phyloP scores from a whole-genome alignment of 2,329 filamentous ascomycete species.

The Stemphylium lycopersici region DNA sequence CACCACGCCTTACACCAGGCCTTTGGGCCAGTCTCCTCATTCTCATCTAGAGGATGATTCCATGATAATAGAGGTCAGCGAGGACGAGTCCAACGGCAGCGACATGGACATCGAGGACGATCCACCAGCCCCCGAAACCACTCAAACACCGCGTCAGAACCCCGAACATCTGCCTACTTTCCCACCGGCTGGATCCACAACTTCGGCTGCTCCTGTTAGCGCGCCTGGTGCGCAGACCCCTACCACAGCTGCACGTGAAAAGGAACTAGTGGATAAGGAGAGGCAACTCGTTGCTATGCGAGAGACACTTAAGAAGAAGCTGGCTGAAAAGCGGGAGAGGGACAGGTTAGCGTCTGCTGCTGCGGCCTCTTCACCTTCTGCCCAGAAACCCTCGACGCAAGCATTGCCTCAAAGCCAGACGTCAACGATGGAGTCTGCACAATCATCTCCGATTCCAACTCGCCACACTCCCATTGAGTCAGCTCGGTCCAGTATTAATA shows the following conservation, averaged over 20 bases:
- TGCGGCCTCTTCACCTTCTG: constrained; percentile 11
- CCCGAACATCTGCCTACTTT: constrained; percentile 29
- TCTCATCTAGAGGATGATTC: constrained; percentile 64
- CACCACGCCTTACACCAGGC: constrained; percentile 59
- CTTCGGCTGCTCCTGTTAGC: constrained; percentile 33
- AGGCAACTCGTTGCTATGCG: constrained; percentile 56
- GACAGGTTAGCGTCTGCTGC: constrained; percentile 25
- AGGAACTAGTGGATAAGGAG: constrained; percentile 56
- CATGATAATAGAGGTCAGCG: constrained; percentile 85
- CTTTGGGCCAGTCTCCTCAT: constrained; percentile 63
- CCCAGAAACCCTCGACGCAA: constrained; percentile 3
- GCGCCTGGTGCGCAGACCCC: constrained; percentile 48
- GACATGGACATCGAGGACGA: constrained; percentile 69
- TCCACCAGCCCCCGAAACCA: constrained; percentile 49
- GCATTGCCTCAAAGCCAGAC: constrained; percentile 4
- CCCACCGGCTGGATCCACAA: constrained; percentile 30
- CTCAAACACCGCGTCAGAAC: constrained; percentile 13
- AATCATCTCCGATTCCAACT: background rate
- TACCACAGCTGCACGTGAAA: constrained; percentile 45
- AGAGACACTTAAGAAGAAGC: constrained; percentile 34
- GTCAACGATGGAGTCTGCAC: background rate
- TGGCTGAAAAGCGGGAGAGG: constrained; percentile 32
- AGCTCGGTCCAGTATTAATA: background rate
- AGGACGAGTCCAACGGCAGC: constrained; percentile 67
- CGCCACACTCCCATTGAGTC: background rate